phyloP scores from a whole-genome alignment of 2,329 filamentous ascomycete species.

The Trichoderma semiorbis region DNA sequence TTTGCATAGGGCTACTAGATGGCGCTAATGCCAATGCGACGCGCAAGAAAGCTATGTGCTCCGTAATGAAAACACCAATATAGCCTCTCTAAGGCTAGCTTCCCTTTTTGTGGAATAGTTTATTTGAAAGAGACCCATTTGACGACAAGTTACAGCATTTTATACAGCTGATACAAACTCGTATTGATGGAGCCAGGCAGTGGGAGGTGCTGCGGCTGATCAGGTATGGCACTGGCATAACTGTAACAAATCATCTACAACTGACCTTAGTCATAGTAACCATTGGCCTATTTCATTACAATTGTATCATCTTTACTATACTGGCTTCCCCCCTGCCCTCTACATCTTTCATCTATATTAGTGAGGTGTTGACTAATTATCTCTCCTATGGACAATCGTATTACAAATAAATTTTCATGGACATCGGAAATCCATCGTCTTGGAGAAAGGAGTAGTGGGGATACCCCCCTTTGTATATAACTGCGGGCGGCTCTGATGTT shows the following conservation, averaged over 20 bases:
- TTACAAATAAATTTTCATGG: not conserved
- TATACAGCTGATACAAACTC: not conserved
- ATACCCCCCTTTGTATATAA: not conserved
- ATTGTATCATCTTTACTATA: not conserved
- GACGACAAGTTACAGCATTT: not conserved
- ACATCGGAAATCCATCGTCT: not conserved
- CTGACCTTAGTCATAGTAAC: not conserved
- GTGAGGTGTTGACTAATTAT: not conserved
- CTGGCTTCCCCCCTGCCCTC: not conserved
- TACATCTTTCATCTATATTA: not conserved
- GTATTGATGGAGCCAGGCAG: not conserved
- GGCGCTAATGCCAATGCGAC: not conserved
- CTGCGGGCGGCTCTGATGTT: not conserved
- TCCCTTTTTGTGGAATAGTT: not conserved
- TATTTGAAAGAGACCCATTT: not conserved
- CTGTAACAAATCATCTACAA: not conserved
- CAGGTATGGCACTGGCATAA: not conserved
- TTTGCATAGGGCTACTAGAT: not conserved
- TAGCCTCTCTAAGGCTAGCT: not conserved
- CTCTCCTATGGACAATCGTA: not conserved
- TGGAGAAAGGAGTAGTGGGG: not conserved
- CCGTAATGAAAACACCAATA: not conserved
- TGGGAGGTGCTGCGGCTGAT: not conserved
- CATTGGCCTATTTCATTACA: not conserved
- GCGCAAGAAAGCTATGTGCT: not conserved